Conservation (phyloP, 176 grass and related monocot genomes). For the Alopecurus myosuroides region DNA sequence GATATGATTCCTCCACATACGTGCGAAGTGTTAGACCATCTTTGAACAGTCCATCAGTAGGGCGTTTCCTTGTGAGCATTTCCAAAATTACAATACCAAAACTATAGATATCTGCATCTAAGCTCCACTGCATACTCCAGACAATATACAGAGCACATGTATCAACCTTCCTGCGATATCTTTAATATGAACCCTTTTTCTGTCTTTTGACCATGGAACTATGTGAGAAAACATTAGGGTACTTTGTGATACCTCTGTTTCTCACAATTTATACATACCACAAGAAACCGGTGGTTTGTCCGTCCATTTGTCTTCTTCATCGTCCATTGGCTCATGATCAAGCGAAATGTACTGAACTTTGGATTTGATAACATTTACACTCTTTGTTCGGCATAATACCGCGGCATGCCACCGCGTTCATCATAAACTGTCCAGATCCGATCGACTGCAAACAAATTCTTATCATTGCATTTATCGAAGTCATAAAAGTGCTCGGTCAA, state of each 20-base stretch:
- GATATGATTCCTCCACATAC: not conserved
- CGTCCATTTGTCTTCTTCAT: constrained; percentile 45
- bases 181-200: constrained; percentile 38
- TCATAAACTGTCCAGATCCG: constrained; percentile 90
- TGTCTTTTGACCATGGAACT: constrained; percentile 41
- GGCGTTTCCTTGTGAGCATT: not conserved
- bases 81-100: too few species aligned
- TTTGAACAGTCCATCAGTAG: not conserved
- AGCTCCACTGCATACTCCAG: constrained; percentile 63
- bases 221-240: constrained; percentile 72
- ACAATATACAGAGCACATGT: constrained; percentile 67
- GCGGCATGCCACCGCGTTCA: constrained; percentile 71
- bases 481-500: constrained; percentile 74
- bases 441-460: constrained; percentile 47
- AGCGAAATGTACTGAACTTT: constrained; percentile 55
- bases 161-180: constrained; percentile 71
- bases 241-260: constrained; percentile 28
- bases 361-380: constrained; percentile 28
- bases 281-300: constrained; percentile 60
- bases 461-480: constrained; percentile 49
- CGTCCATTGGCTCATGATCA: constrained; percentile 43
- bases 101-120: constrained; percentile 37
- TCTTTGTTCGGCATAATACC: constrained; percentile 72
- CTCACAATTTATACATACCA: constrained; percentile 52
- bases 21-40: not conserved